phyloP scores from a whole-genome alignment of 192 early-diverging fungal genomes.

The Backusella psychrophila region DNA sequence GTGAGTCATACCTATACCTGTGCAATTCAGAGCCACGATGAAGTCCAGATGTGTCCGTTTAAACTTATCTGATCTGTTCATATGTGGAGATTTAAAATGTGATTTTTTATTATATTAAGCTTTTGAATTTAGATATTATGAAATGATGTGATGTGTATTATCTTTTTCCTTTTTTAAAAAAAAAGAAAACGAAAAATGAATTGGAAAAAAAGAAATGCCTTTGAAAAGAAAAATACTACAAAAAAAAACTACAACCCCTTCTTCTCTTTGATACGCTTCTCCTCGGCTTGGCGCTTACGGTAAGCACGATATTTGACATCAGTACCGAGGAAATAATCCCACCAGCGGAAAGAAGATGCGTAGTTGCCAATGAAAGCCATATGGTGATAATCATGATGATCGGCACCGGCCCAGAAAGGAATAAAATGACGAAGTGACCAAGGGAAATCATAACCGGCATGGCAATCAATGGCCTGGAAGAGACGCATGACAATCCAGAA shows the following conservation, averaged over 20 bases:
- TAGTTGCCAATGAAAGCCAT: slow-evolving; percentile 77
- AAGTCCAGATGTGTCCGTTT: background rate
- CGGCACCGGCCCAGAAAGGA: slow-evolving; percentile 89
- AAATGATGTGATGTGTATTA: background rate
- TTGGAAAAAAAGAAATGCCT: background rate
- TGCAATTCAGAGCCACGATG: background rate
- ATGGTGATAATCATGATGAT: slow-evolving; percentile 96
- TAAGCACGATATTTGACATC: slow-evolving; percentile 73
- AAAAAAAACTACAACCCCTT: slow-evolving; percentile 46
- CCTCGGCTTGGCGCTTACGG: slow-evolving; percentile 38
- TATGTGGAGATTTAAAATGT: background rate
- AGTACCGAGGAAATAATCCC: slow-evolving; percentile 88
- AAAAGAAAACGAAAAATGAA: background rate
- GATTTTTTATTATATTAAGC: background rate
- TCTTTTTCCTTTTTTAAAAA: background rate
- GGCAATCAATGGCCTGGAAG: slow-evolving; percentile 83
- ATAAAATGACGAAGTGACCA: slow-evolving; percentile 86
- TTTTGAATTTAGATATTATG: background rate
- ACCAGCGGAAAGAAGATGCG: slow-evolving; percentile 84
- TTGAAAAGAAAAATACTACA: background rate
- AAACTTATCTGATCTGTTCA: background rate
- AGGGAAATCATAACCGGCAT: slow-evolving; percentile 95
- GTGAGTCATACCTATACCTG: too few species aligned
- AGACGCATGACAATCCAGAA: slow-evolving; percentile 82
- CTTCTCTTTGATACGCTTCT: slow-evolving; percentile 46